Evolutionary conservation across 164 flowering plant species (phyloP).

Genomic region (Piper longum): DNA sequence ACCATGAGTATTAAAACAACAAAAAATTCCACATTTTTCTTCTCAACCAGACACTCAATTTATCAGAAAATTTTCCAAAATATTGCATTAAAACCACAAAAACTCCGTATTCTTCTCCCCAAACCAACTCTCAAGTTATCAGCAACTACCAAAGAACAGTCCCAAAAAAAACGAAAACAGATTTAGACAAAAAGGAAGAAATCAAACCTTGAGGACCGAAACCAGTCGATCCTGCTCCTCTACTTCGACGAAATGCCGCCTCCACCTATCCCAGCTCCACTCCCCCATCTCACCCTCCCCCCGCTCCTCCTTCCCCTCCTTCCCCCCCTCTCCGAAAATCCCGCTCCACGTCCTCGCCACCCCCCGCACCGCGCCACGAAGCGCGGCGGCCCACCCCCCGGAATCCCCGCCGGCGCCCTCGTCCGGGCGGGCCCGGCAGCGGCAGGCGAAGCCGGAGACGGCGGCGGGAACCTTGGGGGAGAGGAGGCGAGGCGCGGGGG

Average conservation of each 20-base stretch:
- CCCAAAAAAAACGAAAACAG: not conserved
- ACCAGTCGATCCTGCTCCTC: constrained; percentile 69
- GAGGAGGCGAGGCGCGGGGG: not conserved
- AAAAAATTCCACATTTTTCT: too few species aligned
- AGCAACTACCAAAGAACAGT: not conserved
- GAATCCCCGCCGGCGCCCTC: not conserved
- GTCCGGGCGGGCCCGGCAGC: not conserved
- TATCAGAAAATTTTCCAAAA: too few species aligned
- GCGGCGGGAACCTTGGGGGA: not conserved
- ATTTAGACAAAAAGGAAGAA: not conserved
- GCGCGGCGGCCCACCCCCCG: not conserved
- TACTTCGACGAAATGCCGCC: constrained; percentile 52
- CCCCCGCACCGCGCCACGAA: not conserved
- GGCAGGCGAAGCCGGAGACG: not conserved
- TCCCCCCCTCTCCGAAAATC: not conserved
- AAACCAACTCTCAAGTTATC: not conserved
- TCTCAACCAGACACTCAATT: too few species aligned
- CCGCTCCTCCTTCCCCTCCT: too few species aligned
- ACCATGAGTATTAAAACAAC: too few species aligned
- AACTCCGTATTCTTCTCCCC: too few species aligned
- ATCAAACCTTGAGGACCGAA: constrained; percentile 55
- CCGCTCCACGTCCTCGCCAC: not conserved
- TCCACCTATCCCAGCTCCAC: constrained; percentile 97
- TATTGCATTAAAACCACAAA: too few species aligned
- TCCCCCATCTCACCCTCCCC: constrained; percentile 17